These are phyloP conservation scores for Cladosporium sp. DNA, from an alignment of 2,329 filamentous ascomycete species.

Conservation along the genomic window DNA sequence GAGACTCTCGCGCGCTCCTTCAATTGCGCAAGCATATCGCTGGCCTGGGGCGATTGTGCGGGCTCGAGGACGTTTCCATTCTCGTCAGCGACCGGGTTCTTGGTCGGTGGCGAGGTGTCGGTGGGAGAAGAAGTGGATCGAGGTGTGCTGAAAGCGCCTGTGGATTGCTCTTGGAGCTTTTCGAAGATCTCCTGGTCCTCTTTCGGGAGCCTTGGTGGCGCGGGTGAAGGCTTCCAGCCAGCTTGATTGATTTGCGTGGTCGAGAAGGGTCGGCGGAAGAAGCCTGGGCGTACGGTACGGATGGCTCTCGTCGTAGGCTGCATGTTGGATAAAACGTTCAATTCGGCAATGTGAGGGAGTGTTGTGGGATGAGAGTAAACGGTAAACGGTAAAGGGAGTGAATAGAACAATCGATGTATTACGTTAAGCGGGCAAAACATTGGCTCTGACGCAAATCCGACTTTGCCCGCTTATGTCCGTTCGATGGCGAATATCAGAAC, in stretches of 20 bases:
- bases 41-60: conserved; percentile 19
- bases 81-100: conserved; percentile 8
- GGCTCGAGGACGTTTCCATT: conserved; percentile 5
- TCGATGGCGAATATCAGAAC: no score
- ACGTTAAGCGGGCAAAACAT: neutral
- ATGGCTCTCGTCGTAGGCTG: conserved; percentile 17
- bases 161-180: conserved; percentile 73
- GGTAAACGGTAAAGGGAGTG: no score
- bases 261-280: conserved; percentile 22
- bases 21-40: conserved; percentile 26
- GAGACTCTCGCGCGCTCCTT: conserved; percentile 42
- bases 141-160: conserved; percentile 70
- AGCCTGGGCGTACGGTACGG: conserved; percentile 26
- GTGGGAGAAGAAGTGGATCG: conserved; percentile 38
- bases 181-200: conserved; percentile 90
- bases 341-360: no score
- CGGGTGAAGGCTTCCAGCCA: conserved; percentile 47
- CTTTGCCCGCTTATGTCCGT: neutral
- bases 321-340: conserved; percentile 14
- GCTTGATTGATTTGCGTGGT: conserved; percentile 33
- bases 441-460: neutral
- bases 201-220: conserved; percentile 81
- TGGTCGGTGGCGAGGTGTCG: conserved; percentile 21
- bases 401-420: neutral
- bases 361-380: no score